These are phyloP conservation scores for Dissophora globulifera DNA, from an alignment of 192 early-diverging fungal species.

Conservation along the genomic window DNA sequence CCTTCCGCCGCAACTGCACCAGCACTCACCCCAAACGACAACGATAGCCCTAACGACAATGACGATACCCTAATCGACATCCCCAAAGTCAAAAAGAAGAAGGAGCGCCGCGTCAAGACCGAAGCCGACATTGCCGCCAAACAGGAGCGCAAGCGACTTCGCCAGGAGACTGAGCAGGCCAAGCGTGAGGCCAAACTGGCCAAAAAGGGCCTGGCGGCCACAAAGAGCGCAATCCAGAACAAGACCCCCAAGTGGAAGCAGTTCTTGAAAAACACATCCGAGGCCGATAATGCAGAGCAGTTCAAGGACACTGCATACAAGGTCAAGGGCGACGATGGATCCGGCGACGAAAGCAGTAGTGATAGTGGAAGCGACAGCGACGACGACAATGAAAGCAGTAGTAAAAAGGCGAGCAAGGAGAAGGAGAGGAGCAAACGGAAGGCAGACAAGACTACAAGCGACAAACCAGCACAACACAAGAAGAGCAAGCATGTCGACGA, in stretches of 20 bases:
- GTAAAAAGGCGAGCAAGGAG: constrained; percentile 32
- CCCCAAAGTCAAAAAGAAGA: constrained; percentile 47
- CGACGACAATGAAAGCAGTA: constrained; percentile 6
- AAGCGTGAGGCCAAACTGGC: constrained; percentile 17
- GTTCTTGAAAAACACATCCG: constrained; percentile 44
- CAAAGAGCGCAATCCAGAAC: constrained; percentile 15
- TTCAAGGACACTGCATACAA: constrained; percentile 47
- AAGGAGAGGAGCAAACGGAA: constrained; percentile 24
- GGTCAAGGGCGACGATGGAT: constrained; percentile 47
- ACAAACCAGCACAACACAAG: constrained; percentile 1
- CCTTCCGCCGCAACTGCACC: not conserved
- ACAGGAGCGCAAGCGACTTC: constrained; percentile 44
- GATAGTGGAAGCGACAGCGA: constrained; percentile 18
- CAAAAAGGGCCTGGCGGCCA: constrained; percentile 13
- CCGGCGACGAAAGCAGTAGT: constrained; percentile 20
- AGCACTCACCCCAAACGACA: not conserved
- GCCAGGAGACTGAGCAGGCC: constrained; percentile 32
- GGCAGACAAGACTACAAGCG: constrained; percentile 1
- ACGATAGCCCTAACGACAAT: constrained; percentile 5
- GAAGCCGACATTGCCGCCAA: constrained; percentile 45
- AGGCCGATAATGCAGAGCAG: constrained; percentile 47
- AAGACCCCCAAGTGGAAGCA: constrained; percentile 52
- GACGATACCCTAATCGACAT: constrained; percentile 44
- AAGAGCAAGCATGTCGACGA: constrained; percentile 19
- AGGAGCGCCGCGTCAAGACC: constrained; percentile 50